Evolutionary conservation across 2,329 filamentous ascomycete genomes (phyloP), one percentile per base, ranked within the genome.

Genomic region (Scytalidium lignicola): DNA sequence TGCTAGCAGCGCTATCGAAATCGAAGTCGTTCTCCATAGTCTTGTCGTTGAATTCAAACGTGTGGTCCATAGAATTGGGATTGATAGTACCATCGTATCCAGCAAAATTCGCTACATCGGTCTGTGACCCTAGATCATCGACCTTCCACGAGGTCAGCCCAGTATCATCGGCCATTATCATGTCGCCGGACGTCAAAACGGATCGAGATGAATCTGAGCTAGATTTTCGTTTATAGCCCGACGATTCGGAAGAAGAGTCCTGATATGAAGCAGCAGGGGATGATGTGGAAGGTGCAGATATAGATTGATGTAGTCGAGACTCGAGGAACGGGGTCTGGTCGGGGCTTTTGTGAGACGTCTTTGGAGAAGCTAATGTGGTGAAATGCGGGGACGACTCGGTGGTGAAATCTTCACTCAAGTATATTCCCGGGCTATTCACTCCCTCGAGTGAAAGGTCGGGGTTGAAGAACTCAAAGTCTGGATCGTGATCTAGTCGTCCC

Each of bases 1-100:
- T 85, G 56, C 74, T 80, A 2, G 78, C 75, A 8, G 75, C 75
- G 56, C 78, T 80, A 15, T 77, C 74, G 59, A 84, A 83, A 55
- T 81, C 76, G 56, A 82, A 80, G 43, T 72, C 67, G 42, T 69
- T 67, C 46, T 74, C 69, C 69, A 76, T 73, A 46, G 70, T 70
- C 55, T 69, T 69, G 51, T 75, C 73, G 49, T 61, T 67, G 46
- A 71, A 64, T 5, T 65, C 63, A 49, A 67, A 64, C 50, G 66
- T 64, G 18, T 56, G 58, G 39, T 61, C 61, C 46, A 64, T 63
- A 2, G 60, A 51, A 12, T 65, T 62, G n/a, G 67, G 67, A 45
- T 70, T 62, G 37, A 70, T 67, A 17, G 61, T 69, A 26, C 57
- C 65, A 43, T 62, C 60, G 49, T 57, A 67, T 49, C 67, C 68